A percentile compares a stretch with the other conserved stretches of the same genome.
These are phyloP conservation scores for Teunomyces stri DNA, from an alignment of 805 yeast genomes.

Conservation along the genomic window DNA sequence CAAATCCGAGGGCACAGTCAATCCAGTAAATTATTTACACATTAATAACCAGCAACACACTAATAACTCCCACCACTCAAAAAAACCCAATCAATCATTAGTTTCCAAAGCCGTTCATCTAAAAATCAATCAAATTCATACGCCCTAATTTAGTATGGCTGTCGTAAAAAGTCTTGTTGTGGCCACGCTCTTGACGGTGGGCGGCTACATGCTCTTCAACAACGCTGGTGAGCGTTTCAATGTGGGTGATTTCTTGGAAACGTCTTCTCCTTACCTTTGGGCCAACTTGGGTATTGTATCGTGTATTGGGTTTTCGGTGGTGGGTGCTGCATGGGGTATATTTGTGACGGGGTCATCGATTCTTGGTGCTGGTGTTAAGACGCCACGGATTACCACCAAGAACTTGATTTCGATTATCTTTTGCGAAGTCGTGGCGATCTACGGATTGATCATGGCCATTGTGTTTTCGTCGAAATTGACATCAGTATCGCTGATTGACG, in stretches of 20 bases:
- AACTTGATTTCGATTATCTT: slow-evolving; percentile 94
- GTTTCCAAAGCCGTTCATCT: background rate
- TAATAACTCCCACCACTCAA: background rate
- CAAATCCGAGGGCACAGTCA: background rate
- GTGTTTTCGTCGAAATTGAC: slow-evolving; percentile 89
- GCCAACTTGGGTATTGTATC: slow-evolving; percentile 84
- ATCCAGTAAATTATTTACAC: too few relatives aligned
- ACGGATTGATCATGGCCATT: slow-evolving; percentile 96
- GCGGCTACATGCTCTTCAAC: slow-evolving; percentile 74
- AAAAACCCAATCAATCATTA: slow-evolving; percentile 3
- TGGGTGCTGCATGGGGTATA: slow-evolving; percentile 99
- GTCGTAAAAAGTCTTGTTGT: slow-evolving; percentile 23
- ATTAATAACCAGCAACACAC: background rate
- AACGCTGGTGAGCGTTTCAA: slow-evolving; percentile 92
- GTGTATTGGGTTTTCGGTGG: slow-evolving; percentile 91
- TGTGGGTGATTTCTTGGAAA: slow-evolving; percentile 80
- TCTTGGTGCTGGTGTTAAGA: slow-evolving; percentile 96
- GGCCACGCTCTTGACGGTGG: slow-evolving; percentile 36
- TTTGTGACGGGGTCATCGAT: slow-evolving; percentile 93
- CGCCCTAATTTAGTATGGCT: slow-evolving; percentile 9
- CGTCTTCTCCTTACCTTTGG: slow-evolving; percentile 96
- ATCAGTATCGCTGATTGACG: slow-evolving; percentile 55
- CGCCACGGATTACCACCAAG: slow-evolving; percentile 96
- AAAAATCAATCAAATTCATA: slow-evolving; percentile 4
- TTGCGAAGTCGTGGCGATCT: slow-evolving; percentile 98